Evolutionary conservation across 768 basidiomycete species (phyloP), one percentile per base, ranked within the genome.

Genomic region (Omphalotus guepiniiformis): DNA sequence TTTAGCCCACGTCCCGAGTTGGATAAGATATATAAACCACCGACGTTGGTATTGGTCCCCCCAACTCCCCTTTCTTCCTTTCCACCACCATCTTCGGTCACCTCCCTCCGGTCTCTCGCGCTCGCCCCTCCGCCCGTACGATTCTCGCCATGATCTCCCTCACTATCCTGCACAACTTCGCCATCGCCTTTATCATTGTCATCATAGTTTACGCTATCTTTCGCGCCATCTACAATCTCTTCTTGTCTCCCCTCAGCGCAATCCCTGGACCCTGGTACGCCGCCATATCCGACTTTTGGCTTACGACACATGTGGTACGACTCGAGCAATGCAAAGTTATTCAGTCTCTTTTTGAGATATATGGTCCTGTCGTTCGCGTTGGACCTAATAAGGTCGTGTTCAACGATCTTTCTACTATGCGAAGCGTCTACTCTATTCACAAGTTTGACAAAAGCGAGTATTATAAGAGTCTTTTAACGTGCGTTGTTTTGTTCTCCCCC

Each of bases 241-340:
- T 79, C 64, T 69, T 85, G 62, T 85, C 82, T 52, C 84, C 85
- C 41, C 78, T 88, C 56, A 74, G 79, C 61, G 72, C 76, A 53
- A 79, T 88, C 66, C 86, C 86, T 32, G 86, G 86, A 26, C 86
- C 85, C 25, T 88, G 86, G 85, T 85, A 86, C 56, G 84, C 84
- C 23, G 83, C 85, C 52, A 63, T 86, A 48, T 85, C 85, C 48
- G 75, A 83, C 58, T 62, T 85, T 45, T 87, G 83, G 82, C 74
- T 88, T 48, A 80, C 74, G 15, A 74, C 75, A 47, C 84, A 88
- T 60, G 78, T 82, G 59, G 67, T 86, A 44, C 81, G 84, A 39
- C 79, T 88, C 42, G 79, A 77, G 55, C 84, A 86, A 69, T 85
- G 84, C 75, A 79, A 78, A 60, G 75, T 68, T 21, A 73, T 86